These are phyloP conservation scores for Wickerhamomyces bisporus DNA, from an alignment of 805 yeast genomes.

Conservation along the genomic window DNA sequence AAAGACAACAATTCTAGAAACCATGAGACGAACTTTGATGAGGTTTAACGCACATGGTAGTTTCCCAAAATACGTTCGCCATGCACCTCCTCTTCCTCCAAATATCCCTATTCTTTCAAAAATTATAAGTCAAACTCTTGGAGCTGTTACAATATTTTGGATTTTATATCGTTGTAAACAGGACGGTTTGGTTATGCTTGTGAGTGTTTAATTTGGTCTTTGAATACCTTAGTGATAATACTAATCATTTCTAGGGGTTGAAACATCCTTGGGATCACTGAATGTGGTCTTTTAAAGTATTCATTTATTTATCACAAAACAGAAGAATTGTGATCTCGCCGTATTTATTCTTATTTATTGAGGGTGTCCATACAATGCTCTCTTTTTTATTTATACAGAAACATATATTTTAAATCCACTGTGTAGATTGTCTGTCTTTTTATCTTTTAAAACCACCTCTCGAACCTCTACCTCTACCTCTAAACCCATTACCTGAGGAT, in stretches of 20 bases:
- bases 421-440: too few species aligned
- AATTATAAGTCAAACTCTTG: conserved; percentile 60
- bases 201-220: conserved; percentile 7
- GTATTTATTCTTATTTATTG: conserved; percentile 1
- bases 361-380: too few species aligned
- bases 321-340: too few species aligned
- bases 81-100: conserved; percentile 62
- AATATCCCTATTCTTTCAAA: conserved; percentile 54
- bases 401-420: too few species aligned
- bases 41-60: conserved; percentile 9
- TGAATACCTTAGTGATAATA: background rate
- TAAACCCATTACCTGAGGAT: conserved; percentile 2
- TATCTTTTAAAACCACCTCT: conserved; percentile 22
- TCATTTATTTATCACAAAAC: background rate
- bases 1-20: conserved; percentile 1
- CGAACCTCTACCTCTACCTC: conserved; percentile 18
- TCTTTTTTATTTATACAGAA: too few species aligned
- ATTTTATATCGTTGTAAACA: conserved; percentile 74
- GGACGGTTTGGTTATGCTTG: conserved; percentile 61
- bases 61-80: conserved; percentile 31
- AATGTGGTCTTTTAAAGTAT: background rate
- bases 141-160: conserved; percentile 91
- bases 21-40: conserved; percentile 11
- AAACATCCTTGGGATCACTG: conserved; percentile 40
- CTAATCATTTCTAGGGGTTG: conserved; percentile 21